These are phyloP conservation scores for Ophiostoma sp. DNA, from an alignment of 2,329 filamentous ascomycete species.

Conservation along the genomic window DNA sequence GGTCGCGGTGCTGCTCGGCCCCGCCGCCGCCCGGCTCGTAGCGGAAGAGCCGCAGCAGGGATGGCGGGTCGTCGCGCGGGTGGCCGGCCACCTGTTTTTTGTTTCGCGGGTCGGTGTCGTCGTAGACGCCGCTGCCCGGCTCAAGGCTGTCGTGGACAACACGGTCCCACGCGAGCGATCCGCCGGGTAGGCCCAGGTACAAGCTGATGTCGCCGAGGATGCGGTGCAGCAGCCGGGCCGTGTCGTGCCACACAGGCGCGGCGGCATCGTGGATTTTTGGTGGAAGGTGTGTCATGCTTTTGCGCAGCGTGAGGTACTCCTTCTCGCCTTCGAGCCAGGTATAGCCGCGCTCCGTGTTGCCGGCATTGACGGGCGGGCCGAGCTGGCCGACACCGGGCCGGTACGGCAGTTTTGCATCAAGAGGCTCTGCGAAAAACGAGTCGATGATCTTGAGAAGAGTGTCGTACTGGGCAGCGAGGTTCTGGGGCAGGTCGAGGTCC, in stretches of 20 bases:
- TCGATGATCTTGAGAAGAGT: constrained; percentile 20
- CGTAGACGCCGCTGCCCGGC: constrained; percentile 11
- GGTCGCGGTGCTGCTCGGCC: constrained; percentile 27
- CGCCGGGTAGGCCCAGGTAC: constrained; percentile 21
- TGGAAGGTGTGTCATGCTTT: constrained; percentile 25
- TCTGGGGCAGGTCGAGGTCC: constrained; percentile 22
- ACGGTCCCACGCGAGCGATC: constrained; percentile 23
- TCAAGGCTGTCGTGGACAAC: constrained; percentile 25
- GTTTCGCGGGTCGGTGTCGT: not conserved
- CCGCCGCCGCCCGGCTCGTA: constrained; percentile 27
- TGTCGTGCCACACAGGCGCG: constrained; percentile 25
- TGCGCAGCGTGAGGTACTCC: constrained; percentile 27
- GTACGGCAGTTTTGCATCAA: constrained; percentile 21
- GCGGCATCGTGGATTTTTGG: constrained; percentile 10
- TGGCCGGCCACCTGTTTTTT: not conserved
- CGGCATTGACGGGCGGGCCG: constrained; percentile 19
- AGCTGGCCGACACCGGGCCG: constrained; percentile 13
- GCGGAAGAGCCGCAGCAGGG: constrained; percentile 28
- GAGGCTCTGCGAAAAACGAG: constrained; percentile 25
- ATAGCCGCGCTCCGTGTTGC: constrained; percentile 26
- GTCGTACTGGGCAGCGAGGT: constrained; percentile 19
- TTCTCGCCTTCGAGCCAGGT: constrained; percentile 25
- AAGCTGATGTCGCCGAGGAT: constrained; percentile 27
- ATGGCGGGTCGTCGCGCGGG: constrained; percentile 26
- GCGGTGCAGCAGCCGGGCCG: constrained; percentile 26